Evolutionary conservation across 2,329 filamentous ascomycete species (phyloP), one percentile per base, ranked within the genome.

Genomic region (Aspergillus sp.): DNA sequence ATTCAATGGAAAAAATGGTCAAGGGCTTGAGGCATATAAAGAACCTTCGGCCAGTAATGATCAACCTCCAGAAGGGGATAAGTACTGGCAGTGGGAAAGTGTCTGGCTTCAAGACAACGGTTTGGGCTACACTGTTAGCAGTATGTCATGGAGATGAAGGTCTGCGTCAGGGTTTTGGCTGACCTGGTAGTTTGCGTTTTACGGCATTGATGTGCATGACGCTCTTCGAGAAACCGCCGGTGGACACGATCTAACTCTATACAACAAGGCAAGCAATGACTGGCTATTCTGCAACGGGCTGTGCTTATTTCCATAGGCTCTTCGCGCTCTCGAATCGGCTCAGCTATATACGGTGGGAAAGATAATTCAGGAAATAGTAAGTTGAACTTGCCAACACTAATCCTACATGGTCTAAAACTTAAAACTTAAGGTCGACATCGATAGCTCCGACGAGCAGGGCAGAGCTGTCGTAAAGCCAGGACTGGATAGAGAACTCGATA

Each of bases 11-110:
- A 1, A 78, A 78, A 6, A 78, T 95, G 2, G 78, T 80, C 0
- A 83, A 84, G 47, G 83, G 82, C 35, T 73, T 98, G 45, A 86
- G 84, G 52, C 87, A 84, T 59, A 82, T 96, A 54, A 90, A 89
- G 64, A 93, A 96, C 66, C 86, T 96, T 70, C 85, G 85, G 21
- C 82, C 83, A 2, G 79, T 86, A 0, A 81, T 96, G 55, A 78
- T 84, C 19, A 87, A 89, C 65, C 77, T 99, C 9, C 87, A 84
- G 56, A 96, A 90, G 72, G 95, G 95, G 0, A 82, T 90, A n/a
- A 87, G 86, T 66, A 74, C 75, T 45, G 76, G 77, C 15, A 77
- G 73, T 57, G 79, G 79, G 3, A 81, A 80, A 51, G 76, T 77
- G 33, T 78, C 76, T 14, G 84, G 85, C 0, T 83, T 90, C 61